phyloP scores from a whole-genome alignment of 2,329 filamentous ascomycete genomes.

The Xylariaceae sp. region DNA sequence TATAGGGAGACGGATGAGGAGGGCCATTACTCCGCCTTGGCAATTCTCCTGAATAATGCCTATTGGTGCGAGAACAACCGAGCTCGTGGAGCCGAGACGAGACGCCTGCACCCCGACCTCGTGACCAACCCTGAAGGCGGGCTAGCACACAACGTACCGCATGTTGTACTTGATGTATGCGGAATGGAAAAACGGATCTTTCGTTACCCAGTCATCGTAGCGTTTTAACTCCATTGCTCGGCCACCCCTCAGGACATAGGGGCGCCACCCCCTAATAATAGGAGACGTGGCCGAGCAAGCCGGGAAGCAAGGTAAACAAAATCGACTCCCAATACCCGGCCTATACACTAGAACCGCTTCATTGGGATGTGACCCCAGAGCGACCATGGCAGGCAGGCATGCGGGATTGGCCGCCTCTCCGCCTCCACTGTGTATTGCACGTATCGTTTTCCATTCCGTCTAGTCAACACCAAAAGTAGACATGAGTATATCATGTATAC shows the following conservation, averaged over 20 bases:
- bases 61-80: constrained; percentile 7
- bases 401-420: too few species aligned
- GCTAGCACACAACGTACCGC: neutral
- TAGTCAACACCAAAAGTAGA: neutral
- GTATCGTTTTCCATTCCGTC: neutral
- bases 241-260: too few species aligned
- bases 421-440: neutral
- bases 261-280: too few species aligned
- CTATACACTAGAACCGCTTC: too few species aligned
- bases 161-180: neutral
- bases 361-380: too few species aligned
- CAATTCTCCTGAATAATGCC: constrained; percentile 10
- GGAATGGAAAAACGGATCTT: neutral
- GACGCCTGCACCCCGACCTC: neutral
- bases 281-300: too few species aligned
- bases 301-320: too few species aligned
- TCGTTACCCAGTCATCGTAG: too few species aligned
- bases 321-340: too few species aligned
- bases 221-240: too few species aligned
- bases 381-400: too few species aligned
- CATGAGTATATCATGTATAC: too few species aligned
- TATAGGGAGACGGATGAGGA: constrained; percentile 18
- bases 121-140: constrained; percentile 3
- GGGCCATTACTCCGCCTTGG: constrained; percentile 30
- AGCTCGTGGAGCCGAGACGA: neutral